Evolutionary conservation across 202 grass and related monocot species (phyloP), one percentile per base, ranked within the genome.

Genomic region (Elaeis oleifera): DNA sequence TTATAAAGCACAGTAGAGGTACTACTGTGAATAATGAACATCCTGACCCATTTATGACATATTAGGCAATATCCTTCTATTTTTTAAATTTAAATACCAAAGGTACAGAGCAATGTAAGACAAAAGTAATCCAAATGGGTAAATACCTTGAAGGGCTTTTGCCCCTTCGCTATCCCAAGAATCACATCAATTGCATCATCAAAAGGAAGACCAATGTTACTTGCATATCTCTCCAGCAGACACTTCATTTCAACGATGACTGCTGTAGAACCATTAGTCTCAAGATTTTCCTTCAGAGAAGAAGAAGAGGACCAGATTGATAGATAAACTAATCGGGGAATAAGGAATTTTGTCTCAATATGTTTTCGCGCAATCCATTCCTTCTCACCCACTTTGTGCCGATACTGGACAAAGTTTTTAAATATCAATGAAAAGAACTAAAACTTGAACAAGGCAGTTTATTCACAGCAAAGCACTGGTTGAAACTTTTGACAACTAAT

Each of bases 201-300:
- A 56, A 99, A 75, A 50, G 94, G 81, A 76, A 87, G 82, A 59
- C 94, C 88, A 77, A 89, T 89, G 63, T 61, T 99, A 70, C 88
- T 86, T 49, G 88, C 78, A 63, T 94, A 99, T 80, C 77, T 94
- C 67, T 89, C 78, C 50, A 99, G 82, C 79, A 99, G 79, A 14
- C 54, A 74, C 79, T 83, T 89, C 67, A 84, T 77, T 73, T 99
- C 94, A 23, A 55, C 53, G 54, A 72, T 16, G 75, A 61, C 74
- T 65, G 36, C 74, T 44, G 66, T 24, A 72, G 68, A 32, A 19
- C 83, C 80, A n/a, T 94, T 99, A 23, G 32, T 76, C 58, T 77
- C 63, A 31, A 65, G 26, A 67, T 59, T 68, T 58, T 84, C 72
- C 72, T 74, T 89, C 8, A 76, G 58, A 39, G 81, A 75, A 53